These are phyloP conservation scores for Talaromyces pinophilus DNA, from an alignment of 2,329 filamentous ascomycete species.

Conservation along the genomic window DNA sequence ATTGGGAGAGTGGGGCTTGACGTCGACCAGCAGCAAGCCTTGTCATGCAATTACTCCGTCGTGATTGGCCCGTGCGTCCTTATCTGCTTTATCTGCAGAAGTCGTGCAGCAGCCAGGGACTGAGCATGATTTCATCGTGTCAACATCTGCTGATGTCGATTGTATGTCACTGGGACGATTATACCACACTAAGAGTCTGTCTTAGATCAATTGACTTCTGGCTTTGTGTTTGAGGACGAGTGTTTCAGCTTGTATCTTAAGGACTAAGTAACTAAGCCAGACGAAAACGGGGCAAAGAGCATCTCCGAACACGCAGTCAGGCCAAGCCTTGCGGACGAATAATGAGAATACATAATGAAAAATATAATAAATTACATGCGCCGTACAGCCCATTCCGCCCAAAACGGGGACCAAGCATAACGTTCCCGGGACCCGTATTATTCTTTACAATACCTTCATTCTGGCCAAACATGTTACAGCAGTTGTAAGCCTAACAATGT, in stretches of 20 bases:
- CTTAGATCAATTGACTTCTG: background rate
- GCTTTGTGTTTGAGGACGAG: background rate
- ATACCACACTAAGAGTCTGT: background rate
- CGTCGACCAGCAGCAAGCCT: constrained; percentile 7
- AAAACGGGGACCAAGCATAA: constrained; percentile 7
- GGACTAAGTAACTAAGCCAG: background rate
- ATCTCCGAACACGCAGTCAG: constrained; percentile 19
- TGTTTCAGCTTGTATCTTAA: background rate
- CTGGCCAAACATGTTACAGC: constrained; percentile 16
- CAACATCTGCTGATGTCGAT: constrained; percentile 1
- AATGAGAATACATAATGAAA: constrained; percentile 16
- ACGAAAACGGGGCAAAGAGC: constrained; percentile 18
- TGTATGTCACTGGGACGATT: background rate
- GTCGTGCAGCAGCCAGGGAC: constrained; percentile 9
- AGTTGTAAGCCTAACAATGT: constrained; percentile 11
- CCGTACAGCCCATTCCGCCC: constrained; percentile 7
- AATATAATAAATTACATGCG: background rate
- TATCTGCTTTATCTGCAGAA: constrained; percentile 18
- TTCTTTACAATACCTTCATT: background rate
- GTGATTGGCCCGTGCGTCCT: constrained; percentile 18
- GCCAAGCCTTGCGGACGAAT: background rate
- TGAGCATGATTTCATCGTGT: constrained; percentile 9
- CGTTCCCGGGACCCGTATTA: background rate
- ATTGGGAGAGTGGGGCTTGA: constrained; percentile 4
- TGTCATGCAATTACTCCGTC: constrained; percentile 11